Percentiles rank a stretch among this genome's conserved stretches.
Conservation (phyloP, 441 rosid genomes). For the Populus hybrid region DNA sequence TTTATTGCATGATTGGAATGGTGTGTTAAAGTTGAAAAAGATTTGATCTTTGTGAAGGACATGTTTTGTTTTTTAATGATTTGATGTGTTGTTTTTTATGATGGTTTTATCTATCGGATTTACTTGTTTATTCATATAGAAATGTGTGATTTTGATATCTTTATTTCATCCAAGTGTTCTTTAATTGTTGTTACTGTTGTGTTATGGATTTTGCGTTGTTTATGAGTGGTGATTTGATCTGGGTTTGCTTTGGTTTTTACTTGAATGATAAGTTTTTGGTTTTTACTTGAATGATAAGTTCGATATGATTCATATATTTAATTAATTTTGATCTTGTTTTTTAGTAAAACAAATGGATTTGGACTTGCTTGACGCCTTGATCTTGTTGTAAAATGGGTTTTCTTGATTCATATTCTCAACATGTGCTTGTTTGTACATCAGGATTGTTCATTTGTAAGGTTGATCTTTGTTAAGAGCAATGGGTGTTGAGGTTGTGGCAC, state of each 20-base stretch:
- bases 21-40: background rate
- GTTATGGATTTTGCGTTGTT: background rate
- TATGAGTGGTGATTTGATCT: background rate
- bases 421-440: background rate
- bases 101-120: background rate
- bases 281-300: background rate
- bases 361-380: background rate
- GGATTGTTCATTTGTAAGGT: conserved; percentile 11
- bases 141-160: background rate
- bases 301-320: background rate
- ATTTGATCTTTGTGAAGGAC: background rate
- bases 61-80: background rate
- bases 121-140: background rate
- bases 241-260: conserved; percentile 4
- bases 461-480: conserved; percentile 28
- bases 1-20: background rate
- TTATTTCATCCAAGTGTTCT: background rate
- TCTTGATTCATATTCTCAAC: background rate
- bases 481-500: conserved; percentile 59
- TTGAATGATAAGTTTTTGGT: background rate
- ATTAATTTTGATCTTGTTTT: background rate
- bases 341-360: background rate
- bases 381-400: background rate
- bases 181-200: background rate
- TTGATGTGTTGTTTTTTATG: background rate